A percentile compares a stretch with the other conserved stretches of the same genome.
phyloP scores from a whole-genome alignment of 1,284 basidiomycete species.

The Ustilago crameri region DNA sequence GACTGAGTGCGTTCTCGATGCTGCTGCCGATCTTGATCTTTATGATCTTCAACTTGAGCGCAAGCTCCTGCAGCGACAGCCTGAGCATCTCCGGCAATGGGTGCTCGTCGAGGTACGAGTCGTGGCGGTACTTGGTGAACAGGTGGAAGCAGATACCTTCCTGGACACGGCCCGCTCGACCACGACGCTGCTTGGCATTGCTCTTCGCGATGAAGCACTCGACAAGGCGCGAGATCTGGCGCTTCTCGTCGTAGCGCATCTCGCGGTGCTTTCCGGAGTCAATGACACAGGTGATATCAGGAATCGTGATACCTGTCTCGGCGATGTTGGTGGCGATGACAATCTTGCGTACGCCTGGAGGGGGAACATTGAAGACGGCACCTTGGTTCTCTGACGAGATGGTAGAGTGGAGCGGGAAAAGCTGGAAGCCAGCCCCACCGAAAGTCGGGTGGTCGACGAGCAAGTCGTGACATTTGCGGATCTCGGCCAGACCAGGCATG shows the following conservation, averaged over 20 bases:
- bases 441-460: conserved; percentile 82
- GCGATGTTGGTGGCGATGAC: conserved; percentile 81
- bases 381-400: conserved; percentile 79
- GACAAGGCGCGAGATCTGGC: conserved; percentile 90
- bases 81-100: conserved; percentile 96
- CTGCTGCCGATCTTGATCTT: conserved; percentile 82
- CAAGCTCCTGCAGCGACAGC: conserved; percentile 91
- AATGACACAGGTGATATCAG: conserved; percentile 97
- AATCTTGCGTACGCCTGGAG: conserved; percentile 83
- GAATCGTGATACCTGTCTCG: conserved; percentile 96
- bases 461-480: conserved; percentile 85
- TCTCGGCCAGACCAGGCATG: conserved; percentile 87
- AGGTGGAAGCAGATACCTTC: conserved; percentile 93
- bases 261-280: conserved; percentile 87
- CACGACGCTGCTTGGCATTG: conserved; percentile 91
- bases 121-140: conserved; percentile 88
- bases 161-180: conserved; percentile 92
- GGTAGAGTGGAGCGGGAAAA: conserved; percentile 91
- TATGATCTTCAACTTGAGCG: conserved; percentile 96
- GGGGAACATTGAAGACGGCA: conserved; percentile 88
- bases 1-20: conserved; percentile 88
- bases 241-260: conserved; percentile 87
- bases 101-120: conserved; percentile 83
- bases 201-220: conserved; percentile 93
- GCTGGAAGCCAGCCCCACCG: conserved; percentile 77